Base-by-base conservation (phyloP, 495 filamentous ascomycete genomes). In the Daldinia grandis region DNA sequence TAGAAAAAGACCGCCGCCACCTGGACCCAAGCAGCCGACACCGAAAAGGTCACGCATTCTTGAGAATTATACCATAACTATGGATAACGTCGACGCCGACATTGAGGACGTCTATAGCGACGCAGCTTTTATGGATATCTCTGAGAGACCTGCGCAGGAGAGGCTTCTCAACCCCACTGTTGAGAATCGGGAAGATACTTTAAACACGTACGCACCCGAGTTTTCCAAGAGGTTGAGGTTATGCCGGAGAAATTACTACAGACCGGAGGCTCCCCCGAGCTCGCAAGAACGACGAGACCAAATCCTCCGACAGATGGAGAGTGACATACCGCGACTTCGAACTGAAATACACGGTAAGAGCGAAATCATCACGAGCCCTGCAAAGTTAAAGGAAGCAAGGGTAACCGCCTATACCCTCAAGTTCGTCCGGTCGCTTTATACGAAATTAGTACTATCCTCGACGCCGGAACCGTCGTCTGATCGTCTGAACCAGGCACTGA, bases 151-250 rank as follows among this genome's bases (percentile, higher is more conserved):
- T 9, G 14, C 2, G 1, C 0, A 24, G 1, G 7, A 44, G 2
- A 47, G 24, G n/a, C 56, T 74, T n/a, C 14, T 65, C 21, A 74
- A 68, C 5, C 71, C 71, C 1, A 67, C 63, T 1, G 21, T 44
- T 1, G 24, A 24, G 19, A 74, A 50, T 10, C 62, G 66, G 25
- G 38, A 35, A 14, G 50, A 40, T 1, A 69, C 60, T 4, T 21
- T 63, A 15, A 17, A 14, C 1, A 33, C 21, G 4, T 74, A 70
- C 37, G 5, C 31, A 28, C 15, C 37, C 3, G 58, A 71, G 5
- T 25, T 66, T 4, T 4, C 7, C 4, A 21, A 31, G 42, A 58
- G 47, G 5, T 14, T 63, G 25, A 59, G 51, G 28, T 4, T 25
- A 30, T 37, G 21, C 14, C 64, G 56, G 10, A 54, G 15, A 33